Conservation (phyloP, 345 rosid genomes). For the Eucalyptus curtisii region DNA sequence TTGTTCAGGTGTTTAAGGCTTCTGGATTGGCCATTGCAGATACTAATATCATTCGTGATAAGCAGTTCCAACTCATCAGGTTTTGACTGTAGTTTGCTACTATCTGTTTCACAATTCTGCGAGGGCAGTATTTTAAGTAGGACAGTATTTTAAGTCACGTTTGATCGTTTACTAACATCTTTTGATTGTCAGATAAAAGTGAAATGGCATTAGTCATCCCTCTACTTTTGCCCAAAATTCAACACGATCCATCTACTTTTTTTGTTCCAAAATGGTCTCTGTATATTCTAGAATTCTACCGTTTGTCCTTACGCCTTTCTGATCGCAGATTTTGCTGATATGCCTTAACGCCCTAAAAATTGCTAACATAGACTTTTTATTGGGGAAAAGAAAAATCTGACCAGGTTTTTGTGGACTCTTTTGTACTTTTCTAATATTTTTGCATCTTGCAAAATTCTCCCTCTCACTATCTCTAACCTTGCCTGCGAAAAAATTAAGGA, state of each 20-base stretch:
- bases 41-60: constrained; percentile 51
- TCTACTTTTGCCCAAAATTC: neutral
- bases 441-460: neutral
- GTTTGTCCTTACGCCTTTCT: neutral
- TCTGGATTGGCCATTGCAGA: constrained; percentile 71
- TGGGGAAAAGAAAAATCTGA: neutral
- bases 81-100: constrained; percentile 4
- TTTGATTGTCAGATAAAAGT: neutral
- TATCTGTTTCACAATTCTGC: neutral
- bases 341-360: neutral
- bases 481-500: neutral
- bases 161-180: neutral
- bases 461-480: neutral
- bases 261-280: neutral
- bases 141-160: neutral
- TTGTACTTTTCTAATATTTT: neutral
- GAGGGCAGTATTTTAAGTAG: neutral
- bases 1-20: constrained; percentile 68
- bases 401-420: neutral
- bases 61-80: constrained; percentile 97
- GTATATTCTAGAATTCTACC: neutral
- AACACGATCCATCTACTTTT: neutral
- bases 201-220: neutral
- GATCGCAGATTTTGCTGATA: neutral
- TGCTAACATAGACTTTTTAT: neutral